Conservation (phyloP, 768 basidiomycete species). For the Boletus sp. region DNA sequence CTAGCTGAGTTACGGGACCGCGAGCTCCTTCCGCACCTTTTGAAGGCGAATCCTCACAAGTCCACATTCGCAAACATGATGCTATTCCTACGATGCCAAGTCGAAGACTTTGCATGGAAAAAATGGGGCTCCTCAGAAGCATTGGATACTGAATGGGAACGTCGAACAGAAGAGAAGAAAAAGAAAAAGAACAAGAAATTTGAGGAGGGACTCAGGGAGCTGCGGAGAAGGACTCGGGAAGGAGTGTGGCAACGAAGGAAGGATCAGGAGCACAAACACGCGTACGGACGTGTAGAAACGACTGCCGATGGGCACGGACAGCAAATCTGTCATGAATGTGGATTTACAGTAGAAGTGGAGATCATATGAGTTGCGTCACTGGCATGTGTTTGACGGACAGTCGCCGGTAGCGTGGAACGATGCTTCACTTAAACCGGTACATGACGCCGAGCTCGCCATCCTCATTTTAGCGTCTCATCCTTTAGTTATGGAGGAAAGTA, state of each 20-base stretch:
- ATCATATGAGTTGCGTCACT: slow-evolving; percentile 48
- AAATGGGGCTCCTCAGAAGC: slow-evolving; percentile 97
- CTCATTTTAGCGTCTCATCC: background rate
- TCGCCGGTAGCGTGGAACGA: background rate
- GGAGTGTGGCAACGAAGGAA: slow-evolving; percentile 86
- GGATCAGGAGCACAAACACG: slow-evolving; percentile 87
- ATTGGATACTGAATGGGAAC: slow-evolving; percentile 84
- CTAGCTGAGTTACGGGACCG: slow-evolving; percentile 92
- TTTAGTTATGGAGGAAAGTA: slow-evolving; percentile 34
- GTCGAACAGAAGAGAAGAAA: slow-evolving; percentile 76
- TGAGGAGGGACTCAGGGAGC: slow-evolving; percentile 81
- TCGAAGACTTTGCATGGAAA: slow-evolving; percentile 95
- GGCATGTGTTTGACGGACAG: background rate
- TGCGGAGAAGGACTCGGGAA: slow-evolving; percentile 82
- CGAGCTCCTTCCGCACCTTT: slow-evolving; percentile 86
- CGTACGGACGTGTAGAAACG: slow-evolving; percentile 61
- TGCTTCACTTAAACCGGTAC: background rate
- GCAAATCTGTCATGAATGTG: slow-evolving; percentile 86
- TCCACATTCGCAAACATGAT: slow-evolving; percentile 99
- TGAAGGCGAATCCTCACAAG: slow-evolving; percentile 94
- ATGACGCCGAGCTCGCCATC: background rate
- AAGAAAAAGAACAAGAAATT: slow-evolving; percentile 94
- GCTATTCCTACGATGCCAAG: slow-evolving; percentile 91
- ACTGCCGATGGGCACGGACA: slow-evolving; percentile 53
- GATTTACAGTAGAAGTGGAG: slow-evolving; percentile 89